Evolutionary conservation across 805 yeast species (phyloP).

Genomic region (Pichia ethanolica): DNA sequence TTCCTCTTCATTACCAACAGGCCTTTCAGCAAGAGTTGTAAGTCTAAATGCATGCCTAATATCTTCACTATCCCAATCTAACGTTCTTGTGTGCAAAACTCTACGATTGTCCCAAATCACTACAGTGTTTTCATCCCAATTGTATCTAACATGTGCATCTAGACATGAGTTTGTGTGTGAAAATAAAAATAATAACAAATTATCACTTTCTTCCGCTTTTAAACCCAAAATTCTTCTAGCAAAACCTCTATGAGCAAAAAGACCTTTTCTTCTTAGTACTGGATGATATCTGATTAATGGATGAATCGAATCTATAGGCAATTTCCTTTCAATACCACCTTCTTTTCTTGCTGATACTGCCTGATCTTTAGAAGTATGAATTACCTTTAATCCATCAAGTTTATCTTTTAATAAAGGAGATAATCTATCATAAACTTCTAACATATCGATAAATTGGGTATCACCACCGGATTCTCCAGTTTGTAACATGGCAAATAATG

Average conservation of each 20-base stretch:
- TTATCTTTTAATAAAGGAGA: constrained; percentile 58
- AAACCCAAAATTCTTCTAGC: constrained; percentile 62
- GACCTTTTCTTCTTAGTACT: constrained; percentile 54
- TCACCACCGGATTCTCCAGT: constrained; percentile 67
- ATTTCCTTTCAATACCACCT: constrained; percentile 63
- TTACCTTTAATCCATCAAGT: constrained; percentile 53
- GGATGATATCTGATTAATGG: constrained; percentile 71
- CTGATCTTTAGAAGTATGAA: constrained; percentile 67
- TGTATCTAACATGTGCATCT: constrained; percentile 62
- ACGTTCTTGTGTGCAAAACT: constrained; percentile 62
- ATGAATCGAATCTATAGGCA: constrained; percentile 53
- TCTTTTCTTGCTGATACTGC: constrained; percentile 44
- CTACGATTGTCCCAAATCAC: constrained; percentile 77
- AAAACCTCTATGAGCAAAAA: constrained; percentile 52
- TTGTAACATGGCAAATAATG: constrained; percentile 59
- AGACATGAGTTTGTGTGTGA: constrained; percentile 41
- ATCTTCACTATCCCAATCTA: constrained; percentile 62
- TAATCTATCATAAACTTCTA: constrained; percentile 63
- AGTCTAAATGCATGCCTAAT: constrained; percentile 68
- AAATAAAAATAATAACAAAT: constrained; percentile 48
- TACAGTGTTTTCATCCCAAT: constrained; percentile 63
- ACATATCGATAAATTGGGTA: constrained; percentile 64
- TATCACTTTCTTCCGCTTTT: constrained; percentile 63
- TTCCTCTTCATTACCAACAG: constrained; percentile 31
- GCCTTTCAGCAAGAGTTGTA: constrained; percentile 68